Conservation (phyloP, 2,329 filamentous ascomycete genomes). For the Pseudogymnoascus sp. region DNA sequence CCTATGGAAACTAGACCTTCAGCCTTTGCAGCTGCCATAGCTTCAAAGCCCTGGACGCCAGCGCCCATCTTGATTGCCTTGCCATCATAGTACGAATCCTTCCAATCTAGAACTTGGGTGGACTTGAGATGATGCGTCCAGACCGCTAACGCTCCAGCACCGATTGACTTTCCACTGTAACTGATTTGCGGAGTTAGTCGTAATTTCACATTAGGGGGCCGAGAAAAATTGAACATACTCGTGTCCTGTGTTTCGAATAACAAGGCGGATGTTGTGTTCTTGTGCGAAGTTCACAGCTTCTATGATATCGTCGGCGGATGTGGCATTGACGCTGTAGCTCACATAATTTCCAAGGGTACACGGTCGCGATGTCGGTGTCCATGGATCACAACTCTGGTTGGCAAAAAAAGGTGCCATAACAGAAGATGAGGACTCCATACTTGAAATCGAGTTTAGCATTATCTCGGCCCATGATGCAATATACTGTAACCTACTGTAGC, state of each 20-base stretch:
- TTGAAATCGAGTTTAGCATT: constrained; percentile 16
- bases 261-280: constrained; percentile 36
- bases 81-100: constrained; percentile 40
- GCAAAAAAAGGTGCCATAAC: constrained; percentile 39
- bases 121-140: constrained; percentile 52
- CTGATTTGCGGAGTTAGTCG: constrained; percentile 15
- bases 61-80: constrained; percentile 48
- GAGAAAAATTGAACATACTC: constrained; percentile 32
- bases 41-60: constrained; percentile 46
- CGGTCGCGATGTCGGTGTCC: constrained; percentile 31
- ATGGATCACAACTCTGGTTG: constrained; percentile 31
- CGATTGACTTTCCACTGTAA: constrained; percentile 53
- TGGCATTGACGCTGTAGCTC: constrained; percentile 28
- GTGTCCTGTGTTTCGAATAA: constrained; percentile 52
- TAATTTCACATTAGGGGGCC: neutral
- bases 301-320: constrained; percentile 21
- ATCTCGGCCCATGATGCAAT: constrained; percentile 11
- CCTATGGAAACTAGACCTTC: constrained; percentile 42
- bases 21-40: constrained; percentile 36
- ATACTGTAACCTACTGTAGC: constrained; percentile 15
- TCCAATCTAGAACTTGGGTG: constrained; percentile 37
- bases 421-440: constrained; percentile 35
- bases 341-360: constrained; percentile 37
- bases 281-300: constrained; percentile 35
- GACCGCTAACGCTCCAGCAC: constrained; percentile 50